phyloP scores from a whole-genome alignment of 805 yeast genomes.

The Starmerella khaoyaiensis region DNA sequence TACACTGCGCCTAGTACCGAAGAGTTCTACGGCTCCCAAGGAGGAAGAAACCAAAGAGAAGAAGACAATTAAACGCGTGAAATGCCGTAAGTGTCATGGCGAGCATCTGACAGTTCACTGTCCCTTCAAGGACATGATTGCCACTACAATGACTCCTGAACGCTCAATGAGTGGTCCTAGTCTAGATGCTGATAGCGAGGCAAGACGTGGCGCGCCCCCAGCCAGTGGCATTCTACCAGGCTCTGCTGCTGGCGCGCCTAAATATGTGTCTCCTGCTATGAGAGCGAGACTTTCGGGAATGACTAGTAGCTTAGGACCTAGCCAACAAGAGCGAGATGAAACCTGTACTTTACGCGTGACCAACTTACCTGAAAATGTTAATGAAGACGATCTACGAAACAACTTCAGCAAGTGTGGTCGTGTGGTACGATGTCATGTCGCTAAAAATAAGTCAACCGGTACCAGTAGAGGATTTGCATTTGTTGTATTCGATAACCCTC shows the following conservation, averaged over 20 bases:
- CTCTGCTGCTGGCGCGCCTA: constrained; percentile 14
- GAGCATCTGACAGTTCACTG: constrained; percentile 88
- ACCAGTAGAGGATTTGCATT: constrained; percentile 93
- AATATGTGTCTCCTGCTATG: constrained; percentile 53
- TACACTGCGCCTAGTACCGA: constrained; percentile 14
- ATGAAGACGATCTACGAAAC: constrained; percentile 64
- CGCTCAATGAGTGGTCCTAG: constrained; percentile 24
- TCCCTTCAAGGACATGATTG: constrained; percentile 74
- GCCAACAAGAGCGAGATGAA: constrained; percentile 56
- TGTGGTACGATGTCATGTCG: constrained; percentile 65
- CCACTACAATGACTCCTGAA: constrained; percentile 28
- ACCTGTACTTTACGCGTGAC: constrained; percentile 78
- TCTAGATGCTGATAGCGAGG: constrained; percentile 5
- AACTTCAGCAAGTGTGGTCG: constrained; percentile 61
- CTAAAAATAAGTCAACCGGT: constrained; percentile 86
- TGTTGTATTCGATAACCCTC: constrained; percentile 52
- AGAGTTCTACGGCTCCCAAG: constrained; percentile 26
- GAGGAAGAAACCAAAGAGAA: constrained; percentile 38
- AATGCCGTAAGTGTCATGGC: constrained; percentile 89
- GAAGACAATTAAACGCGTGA: constrained; percentile 33
- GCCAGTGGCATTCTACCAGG: constrained; percentile 38
- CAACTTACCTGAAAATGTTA: constrained; percentile 74
- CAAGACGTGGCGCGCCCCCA: constrained; percentile 2
- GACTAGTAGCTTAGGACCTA: constrained; percentile 26
- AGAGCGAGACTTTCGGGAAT: constrained; percentile 34